Conservation (phyloP, 176 grass and related monocot species). For the Secale cereale region DNA sequence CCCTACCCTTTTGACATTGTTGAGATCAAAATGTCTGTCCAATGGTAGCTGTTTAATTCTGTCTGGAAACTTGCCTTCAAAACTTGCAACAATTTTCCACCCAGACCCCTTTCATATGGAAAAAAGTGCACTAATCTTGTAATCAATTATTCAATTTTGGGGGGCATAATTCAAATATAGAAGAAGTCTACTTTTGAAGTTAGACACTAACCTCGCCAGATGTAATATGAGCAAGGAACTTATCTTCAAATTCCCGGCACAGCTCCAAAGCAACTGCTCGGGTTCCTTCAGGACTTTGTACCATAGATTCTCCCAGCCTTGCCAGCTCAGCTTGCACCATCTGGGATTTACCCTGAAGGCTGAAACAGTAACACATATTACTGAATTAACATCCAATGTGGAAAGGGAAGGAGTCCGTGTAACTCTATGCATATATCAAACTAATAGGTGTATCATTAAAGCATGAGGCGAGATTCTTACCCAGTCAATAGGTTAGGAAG, state of each 20-base stretch:
- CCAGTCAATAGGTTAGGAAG: conserved; percentile 83
- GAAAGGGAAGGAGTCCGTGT: background rate
- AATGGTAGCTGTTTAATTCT: conserved; percentile 90
- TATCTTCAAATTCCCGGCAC: conserved; percentile 87
- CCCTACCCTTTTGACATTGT: conserved; percentile 89
- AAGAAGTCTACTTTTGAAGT: background rate
- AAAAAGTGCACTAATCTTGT: background rate
- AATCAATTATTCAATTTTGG: background rate
- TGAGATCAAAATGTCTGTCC: conserved; percentile 88
- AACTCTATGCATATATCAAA: background rate
- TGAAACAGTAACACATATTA: conserved; percentile 29
- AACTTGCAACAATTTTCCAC: conserved; percentile 95
- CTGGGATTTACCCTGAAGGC: conserved; percentile 91
- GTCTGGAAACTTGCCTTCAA: conserved; percentile 87
- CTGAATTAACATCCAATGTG: background rate
- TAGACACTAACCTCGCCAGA: conserved; percentile 76
- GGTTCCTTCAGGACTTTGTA: conserved; percentile 84
- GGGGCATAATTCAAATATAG: background rate
- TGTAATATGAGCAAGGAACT: conserved; percentile 83
- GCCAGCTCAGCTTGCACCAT: conserved; percentile 85
- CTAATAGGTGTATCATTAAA: conserved; percentile 4
- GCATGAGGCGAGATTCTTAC: conserved; percentile 37
- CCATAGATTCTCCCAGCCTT: conserved; percentile 84
- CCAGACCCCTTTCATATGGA: conserved; percentile 64
- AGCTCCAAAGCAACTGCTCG: conserved; percentile 86